A percentile compares a stretch with the other conserved stretches of the same genome.
phyloP scores from a whole-genome alignment of 768 basidiomycete species.

The Mycena kentingensis region DNA sequence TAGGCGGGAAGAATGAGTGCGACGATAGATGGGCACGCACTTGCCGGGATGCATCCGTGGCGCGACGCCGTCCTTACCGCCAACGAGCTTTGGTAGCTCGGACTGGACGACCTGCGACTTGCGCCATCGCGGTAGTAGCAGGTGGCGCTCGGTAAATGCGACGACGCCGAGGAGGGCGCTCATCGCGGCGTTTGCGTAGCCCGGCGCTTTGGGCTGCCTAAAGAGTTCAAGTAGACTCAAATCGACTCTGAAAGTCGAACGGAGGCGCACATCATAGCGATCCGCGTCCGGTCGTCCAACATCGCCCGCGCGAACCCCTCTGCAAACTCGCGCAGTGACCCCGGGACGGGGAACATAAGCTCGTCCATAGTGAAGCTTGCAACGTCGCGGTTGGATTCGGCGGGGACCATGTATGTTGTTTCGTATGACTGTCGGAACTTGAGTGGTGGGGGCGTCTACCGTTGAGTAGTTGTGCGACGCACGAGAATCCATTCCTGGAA shows the following conservation, averaged over 20 bases:
- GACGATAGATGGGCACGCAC: conserved; percentile 21
- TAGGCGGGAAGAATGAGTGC: not conserved
- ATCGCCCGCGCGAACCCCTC: conserved; percentile 37
- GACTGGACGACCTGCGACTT: conserved; percentile 25
- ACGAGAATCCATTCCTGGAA: conserved; percentile 43
- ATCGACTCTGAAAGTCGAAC: too few species aligned
- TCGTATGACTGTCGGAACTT: conserved; percentile 44
- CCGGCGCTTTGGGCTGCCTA: conserved; percentile 42
- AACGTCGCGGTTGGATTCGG: conserved; percentile 40
- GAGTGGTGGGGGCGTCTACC: not conserved
- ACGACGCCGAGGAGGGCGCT: conserved; percentile 25
- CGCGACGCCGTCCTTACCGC: conserved; percentile 18
- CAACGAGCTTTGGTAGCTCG: conserved; percentile 26
- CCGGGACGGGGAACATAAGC: conserved; percentile 40
- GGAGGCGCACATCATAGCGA: conserved; percentile 56
- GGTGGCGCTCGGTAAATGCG: conserved; percentile 38
- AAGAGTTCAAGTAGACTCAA: too few species aligned
- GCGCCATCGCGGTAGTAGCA: conserved; percentile 40
- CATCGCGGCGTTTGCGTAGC: conserved; percentile 33
- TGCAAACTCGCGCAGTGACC: conserved; percentile 34
- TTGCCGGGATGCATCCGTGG: conserved; percentile 39
- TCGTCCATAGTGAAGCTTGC: conserved; percentile 44
- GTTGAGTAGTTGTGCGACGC: conserved; percentile 1
- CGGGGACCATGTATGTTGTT: conserved; percentile 42
- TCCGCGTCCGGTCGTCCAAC: conserved; percentile 46